Percentiles rank a stretch among this genome's conserved stretches.
Conservation (phyloP, 192 early-diverging fungal species). For the Phycomyces nitens region DNA sequence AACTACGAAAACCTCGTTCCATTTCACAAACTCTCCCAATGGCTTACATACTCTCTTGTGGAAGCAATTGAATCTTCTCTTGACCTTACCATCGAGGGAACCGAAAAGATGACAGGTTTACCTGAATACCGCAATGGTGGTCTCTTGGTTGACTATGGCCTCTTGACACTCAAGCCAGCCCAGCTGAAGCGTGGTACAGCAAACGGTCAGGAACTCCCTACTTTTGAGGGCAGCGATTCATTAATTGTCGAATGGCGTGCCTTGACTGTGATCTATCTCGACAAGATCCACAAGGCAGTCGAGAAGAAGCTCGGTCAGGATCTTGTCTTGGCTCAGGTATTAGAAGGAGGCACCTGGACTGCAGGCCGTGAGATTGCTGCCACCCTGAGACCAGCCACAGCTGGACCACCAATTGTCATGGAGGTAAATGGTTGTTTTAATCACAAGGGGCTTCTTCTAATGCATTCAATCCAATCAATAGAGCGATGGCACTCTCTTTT, state of each 20-base stretch:
- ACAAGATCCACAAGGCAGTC: constrained; percentile 57
- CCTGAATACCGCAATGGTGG: constrained; percentile 87
- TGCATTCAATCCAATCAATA: constrained; percentile 1
- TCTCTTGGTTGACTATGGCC: constrained; percentile 82
- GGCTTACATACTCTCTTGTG: constrained; percentile 91
- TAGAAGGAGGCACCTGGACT: constrained; percentile 95
- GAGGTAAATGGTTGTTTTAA: constrained; percentile 28
- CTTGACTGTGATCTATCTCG: constrained; percentile 81
- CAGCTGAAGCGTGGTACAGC: constrained; percentile 46
- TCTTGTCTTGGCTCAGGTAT: constrained; percentile 79
- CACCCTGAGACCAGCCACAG: constrained; percentile 63
- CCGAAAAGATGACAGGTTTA: constrained; percentile 78
- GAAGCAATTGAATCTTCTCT: constrained; percentile 63
- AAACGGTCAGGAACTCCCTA: constrained; percentile 49
- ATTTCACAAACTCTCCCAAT: constrained; percentile 95
- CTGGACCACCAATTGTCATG: constrained; percentile 87
- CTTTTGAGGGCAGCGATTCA: constrained; percentile 75
- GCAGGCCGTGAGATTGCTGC: constrained; percentile 86
- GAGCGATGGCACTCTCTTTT: constrained; percentile 34
- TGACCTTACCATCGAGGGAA: constrained; percentile 44
- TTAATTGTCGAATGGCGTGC: constrained; percentile 93
- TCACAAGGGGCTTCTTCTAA: neutral
- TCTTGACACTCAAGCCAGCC: constrained; percentile 57
- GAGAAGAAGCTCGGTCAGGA: constrained; percentile 47
- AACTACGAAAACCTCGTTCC: constrained; percentile 54